Evolutionary conservation across 768 basidiomycete genomes (phyloP).

Genomic region (Albatrellus ellisii): DNA sequence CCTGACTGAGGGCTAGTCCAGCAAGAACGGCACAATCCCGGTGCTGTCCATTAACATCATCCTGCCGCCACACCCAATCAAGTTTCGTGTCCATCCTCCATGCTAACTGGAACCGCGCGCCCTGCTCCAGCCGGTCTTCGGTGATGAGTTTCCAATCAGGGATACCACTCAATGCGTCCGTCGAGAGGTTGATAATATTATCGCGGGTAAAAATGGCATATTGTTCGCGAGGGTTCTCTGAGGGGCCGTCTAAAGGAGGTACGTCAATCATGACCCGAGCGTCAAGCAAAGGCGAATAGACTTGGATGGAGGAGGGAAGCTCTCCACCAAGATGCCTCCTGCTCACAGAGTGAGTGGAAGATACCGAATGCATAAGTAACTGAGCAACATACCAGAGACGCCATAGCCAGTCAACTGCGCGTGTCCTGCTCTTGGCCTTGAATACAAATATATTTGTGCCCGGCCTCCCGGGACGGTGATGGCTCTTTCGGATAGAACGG

Average conservation of each 20-base stretch:
- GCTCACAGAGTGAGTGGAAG: background rate
- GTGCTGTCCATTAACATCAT: conserved; percentile 44
- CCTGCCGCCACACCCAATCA: conserved; percentile 80
- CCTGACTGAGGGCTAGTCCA: conserved; percentile 64
- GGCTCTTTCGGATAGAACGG: conserved; percentile 26
- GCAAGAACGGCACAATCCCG: conserved; percentile 66
- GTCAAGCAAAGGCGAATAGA: conserved; percentile 55
- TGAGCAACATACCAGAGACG: conserved; percentile 46
- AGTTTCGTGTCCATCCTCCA: conserved; percentile 66
- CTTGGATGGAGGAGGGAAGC: conserved; percentile 55
- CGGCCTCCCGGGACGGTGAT: conserved; percentile 34
- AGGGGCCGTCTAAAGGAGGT: conserved; percentile 30
- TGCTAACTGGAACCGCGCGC: conserved; percentile 53
- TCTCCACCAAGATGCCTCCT: conserved; percentile 66
- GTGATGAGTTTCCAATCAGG: conserved; percentile 52
- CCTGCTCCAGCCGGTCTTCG: conserved; percentile 36
- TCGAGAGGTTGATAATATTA: conserved; percentile 52
- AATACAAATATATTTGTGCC: conserved; percentile 85
- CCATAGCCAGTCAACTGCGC: conserved; percentile 88
- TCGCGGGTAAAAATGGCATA: conserved; percentile 40
- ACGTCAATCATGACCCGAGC: conserved; percentile 59
- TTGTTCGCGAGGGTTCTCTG: conserved; percentile 24
- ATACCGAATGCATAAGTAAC: background rate
- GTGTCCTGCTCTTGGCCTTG: conserved; percentile 63
- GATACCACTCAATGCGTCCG: conserved; percentile 37